These are phyloP conservation scores for Fusarium sp. DNA, from an alignment of 2,329 filamentous ascomycete species.

Conservation along the genomic window DNA sequence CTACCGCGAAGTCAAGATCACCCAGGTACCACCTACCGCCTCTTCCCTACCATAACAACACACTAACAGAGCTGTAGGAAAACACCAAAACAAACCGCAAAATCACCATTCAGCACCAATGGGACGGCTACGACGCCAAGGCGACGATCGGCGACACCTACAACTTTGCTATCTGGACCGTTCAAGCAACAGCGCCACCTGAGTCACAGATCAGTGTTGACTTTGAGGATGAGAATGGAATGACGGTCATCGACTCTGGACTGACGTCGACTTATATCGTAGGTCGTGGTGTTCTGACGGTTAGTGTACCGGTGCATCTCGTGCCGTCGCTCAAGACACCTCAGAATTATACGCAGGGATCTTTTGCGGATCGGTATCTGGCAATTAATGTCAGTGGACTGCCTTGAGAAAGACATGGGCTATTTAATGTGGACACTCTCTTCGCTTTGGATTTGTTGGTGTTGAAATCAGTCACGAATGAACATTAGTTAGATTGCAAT, in stretches of 20 bases:
- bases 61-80: background rate
- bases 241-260: background rate
- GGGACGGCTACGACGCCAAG: background rate
- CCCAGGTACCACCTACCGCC: background rate
- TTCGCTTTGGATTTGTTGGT: fast-evolving
- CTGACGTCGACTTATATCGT: background rate
- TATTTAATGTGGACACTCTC: background rate
- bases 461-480: background rate
- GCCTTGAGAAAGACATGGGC: background rate
- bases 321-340: background rate
- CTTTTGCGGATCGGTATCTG: background rate
- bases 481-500: background rate
- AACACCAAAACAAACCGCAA: background rate
- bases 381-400: background rate
- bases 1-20: background rate
- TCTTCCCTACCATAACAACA: too few species aligned
- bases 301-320: background rate
- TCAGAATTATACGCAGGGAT: background rate
- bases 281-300: background rate
- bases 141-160: background rate
- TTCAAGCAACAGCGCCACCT: background rate
- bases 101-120: background rate
- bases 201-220: background rate
- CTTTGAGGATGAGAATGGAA: background rate
- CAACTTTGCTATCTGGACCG: background rate